A percentile compares a stretch with the other conserved stretches of the same genome.
phyloP scores from a whole-genome alignment of 768 basidiomycete species.

The Rhizopogon sp. region DNA sequence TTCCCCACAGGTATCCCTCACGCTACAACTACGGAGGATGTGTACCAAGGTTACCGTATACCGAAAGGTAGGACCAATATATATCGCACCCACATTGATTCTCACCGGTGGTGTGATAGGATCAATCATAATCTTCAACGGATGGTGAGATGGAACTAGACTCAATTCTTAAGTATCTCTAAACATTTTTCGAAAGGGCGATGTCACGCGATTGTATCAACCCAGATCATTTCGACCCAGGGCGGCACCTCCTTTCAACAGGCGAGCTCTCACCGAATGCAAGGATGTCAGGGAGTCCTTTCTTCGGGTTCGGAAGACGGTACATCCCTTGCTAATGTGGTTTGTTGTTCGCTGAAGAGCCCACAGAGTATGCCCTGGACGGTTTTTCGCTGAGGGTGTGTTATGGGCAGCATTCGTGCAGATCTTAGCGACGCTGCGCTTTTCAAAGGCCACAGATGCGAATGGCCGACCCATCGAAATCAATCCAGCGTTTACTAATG shows the following conservation, averaged over 20 bases:
- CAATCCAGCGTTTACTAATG: background rate
- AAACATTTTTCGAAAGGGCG: background rate
- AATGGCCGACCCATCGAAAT: background rate
- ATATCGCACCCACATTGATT: too few relatives aligned
- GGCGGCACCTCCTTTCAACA: background rate
- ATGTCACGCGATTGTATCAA: background rate
- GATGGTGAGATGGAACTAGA: background rate
- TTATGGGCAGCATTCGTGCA: background rate
- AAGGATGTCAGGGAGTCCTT: background rate
- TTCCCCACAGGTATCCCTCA: background rate
- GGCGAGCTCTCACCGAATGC: background rate
- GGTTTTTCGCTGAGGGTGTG: background rate
- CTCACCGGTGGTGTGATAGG: background rate
- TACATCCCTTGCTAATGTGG: background rate
- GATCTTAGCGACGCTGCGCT: background rate
- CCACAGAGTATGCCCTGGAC: background rate
- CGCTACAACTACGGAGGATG: background rate
- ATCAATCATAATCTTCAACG: background rate
- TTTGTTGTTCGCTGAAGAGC: background rate
- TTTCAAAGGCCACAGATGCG: background rate
- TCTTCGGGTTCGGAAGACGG: constrained; percentile 2
- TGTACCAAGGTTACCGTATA: background rate
- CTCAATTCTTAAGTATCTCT: background rate
- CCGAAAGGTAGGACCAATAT: background rate
- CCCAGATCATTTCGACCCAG: background rate